Conservation (phyloP, 164 flowering plant genomes). For the Litsea cubeba region DNA sequence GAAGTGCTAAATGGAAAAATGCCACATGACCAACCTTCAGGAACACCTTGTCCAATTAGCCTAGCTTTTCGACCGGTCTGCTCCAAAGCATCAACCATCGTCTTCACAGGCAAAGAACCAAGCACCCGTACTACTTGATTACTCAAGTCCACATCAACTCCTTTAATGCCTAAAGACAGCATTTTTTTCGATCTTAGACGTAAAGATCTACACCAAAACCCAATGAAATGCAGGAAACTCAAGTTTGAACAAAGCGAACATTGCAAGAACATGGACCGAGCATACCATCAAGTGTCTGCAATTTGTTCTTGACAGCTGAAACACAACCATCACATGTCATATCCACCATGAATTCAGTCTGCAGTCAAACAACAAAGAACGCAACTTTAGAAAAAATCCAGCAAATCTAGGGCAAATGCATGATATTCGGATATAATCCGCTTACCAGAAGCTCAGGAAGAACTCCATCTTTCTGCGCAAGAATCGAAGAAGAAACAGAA, state of each 20-base stretch:
- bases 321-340: constrained; percentile 93
- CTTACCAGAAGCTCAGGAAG: constrained; percentile 79
- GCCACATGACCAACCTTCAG: constrained; percentile 56
- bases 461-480: constrained; percentile 39
- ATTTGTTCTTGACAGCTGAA: constrained; percentile 64
- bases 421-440: too few relatives aligned
- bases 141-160: constrained; percentile 67
- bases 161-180: constrained; percentile 57
- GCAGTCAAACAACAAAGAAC: constrained; percentile 17
- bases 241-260: too few relatives aligned
- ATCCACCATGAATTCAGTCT: constrained; percentile 97
- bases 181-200: constrained; percentile 15
- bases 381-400: constrained; percentile 1
- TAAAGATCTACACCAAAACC: neutral
- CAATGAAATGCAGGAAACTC: too few relatives aligned
- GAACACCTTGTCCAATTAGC: constrained; percentile 82
- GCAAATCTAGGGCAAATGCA: neutral
- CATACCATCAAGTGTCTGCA: constrained; percentile 63
- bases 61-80: constrained; percentile 83
- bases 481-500: neutral
- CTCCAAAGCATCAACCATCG: constrained; percentile 73
- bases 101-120: constrained; percentile 71
- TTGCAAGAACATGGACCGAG: neutral
- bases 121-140: constrained; percentile 82
- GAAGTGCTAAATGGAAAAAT: neutral